These are phyloP conservation scores for Chlamydomonas asymmetrica DNA, from an alignment of 139 green algal genomes.

Conservation along the genomic window DNA sequence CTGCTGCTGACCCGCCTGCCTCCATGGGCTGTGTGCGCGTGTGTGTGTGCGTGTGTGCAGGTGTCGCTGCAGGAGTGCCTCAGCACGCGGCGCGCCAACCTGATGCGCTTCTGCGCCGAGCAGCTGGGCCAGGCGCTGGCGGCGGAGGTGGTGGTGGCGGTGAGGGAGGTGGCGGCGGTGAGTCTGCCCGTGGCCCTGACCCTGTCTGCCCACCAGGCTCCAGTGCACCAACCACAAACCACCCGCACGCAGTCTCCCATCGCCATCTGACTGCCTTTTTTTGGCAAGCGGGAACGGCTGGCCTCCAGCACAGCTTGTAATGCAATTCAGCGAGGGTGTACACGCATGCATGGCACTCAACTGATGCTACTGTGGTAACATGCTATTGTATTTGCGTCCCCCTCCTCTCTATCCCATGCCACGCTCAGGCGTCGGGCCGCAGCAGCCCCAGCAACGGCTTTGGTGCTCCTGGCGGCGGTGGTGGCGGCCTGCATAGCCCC, in stretches of 20 bases:
- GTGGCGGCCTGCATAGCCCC: not conserved
- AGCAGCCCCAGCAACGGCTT: not conserved
- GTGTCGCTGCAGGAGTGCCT: conserved; percentile 15
- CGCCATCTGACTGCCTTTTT: too few relatives aligned
- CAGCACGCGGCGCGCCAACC: not conserved
- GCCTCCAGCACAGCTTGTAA: not conserved
- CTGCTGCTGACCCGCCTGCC: not conserved
- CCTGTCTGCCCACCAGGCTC: too few relatives aligned
- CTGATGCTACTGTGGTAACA: not conserved
- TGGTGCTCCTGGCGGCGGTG: not conserved
- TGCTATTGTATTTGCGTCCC: not conserved
- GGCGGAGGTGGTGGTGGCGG: conserved; percentile 4
- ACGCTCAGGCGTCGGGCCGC: not conserved
- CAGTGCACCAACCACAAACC: too few relatives aligned
- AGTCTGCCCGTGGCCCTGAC: not conserved
- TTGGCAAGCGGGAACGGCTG: too few relatives aligned
- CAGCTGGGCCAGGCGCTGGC: conserved; percentile 6
- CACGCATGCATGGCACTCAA: not conserved
- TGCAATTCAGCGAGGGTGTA: not conserved
- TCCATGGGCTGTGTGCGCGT: too few relatives aligned
- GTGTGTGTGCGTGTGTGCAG: too few relatives aligned
- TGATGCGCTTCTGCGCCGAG: conserved; percentile 3
- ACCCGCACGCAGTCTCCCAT: too few relatives aligned
- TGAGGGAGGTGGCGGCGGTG: conserved; percentile 16
- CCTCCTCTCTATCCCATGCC: not conserved